Percentiles rank a stretch among this genome's conserved stretches.
phyloP scores from a whole-genome alignment of 1,284 basidiomycete species.

The Papiliotrema terrestris region DNA sequence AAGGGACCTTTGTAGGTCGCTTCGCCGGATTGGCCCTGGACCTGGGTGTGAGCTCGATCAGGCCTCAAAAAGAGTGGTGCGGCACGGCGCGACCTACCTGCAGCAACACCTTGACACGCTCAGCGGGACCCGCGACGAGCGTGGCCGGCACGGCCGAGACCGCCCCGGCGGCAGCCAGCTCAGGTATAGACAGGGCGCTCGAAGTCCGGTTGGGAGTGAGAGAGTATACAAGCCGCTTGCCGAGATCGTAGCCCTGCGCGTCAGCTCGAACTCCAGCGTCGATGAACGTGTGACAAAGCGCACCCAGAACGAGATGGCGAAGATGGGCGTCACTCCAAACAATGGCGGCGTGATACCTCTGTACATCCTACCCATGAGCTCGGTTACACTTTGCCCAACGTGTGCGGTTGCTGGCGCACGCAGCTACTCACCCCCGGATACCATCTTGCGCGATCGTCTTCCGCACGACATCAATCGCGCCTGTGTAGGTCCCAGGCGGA shows the following conservation, averaged over 20 bases:
- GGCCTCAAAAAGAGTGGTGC: not conserved
- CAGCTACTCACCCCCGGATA: slow-evolving; percentile 64
- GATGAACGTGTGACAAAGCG: slow-evolving; percentile 16
- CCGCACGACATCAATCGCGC: slow-evolving; percentile 88
- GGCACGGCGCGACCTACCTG: slow-evolving; percentile 58
- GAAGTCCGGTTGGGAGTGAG: slow-evolving; percentile 46
- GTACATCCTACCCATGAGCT: slow-evolving; percentile 64
- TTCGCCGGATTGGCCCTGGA: slow-evolving; percentile 80
- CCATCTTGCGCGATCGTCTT: slow-evolving; percentile 89
- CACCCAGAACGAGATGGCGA: slow-evolving; percentile 98
- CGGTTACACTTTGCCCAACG: not conserved
- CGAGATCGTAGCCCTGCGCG: slow-evolving; percentile 82
- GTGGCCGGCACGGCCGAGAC: slow-evolving; percentile 92
- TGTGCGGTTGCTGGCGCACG: not conserved
- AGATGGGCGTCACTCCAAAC: slow-evolving; percentile 96
- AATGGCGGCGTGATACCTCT: slow-evolving; percentile 95
- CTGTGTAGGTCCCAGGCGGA: slow-evolving; percentile 80
- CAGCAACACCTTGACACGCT: slow-evolving; percentile 93
- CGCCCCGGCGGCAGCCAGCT: slow-evolving; percentile 91
- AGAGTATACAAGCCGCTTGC: slow-evolving; percentile 80
- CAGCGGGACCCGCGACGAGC: slow-evolving; percentile 88
- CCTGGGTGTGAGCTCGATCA: slow-evolving; percentile 49
- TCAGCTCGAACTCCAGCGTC: not conserved
- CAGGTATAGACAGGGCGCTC: slow-evolving; percentile 65
- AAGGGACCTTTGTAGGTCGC: slow-evolving; percentile 85